phyloP scores from a whole-genome alignment of 495 filamentous ascomycete species.

The Aspergillus sclerotiicarbonarius region DNA sequence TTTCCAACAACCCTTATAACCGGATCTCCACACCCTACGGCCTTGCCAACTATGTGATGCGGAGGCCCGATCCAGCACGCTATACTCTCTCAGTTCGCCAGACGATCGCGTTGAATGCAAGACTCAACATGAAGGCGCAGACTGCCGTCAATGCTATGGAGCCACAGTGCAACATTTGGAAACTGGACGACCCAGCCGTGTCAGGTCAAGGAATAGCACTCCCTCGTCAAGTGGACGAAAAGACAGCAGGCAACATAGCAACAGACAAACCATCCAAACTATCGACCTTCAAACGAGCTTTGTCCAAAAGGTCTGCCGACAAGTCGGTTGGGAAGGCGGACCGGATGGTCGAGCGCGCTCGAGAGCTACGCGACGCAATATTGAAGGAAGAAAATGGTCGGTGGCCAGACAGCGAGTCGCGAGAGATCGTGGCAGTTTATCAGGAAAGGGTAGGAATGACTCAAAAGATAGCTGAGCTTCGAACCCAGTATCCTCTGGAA shows the following conservation, averaged over 20 bases:
- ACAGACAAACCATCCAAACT: background rate
- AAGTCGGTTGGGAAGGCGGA: background rate
- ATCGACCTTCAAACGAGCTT: background rate
- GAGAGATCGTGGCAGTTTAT: conserved; percentile 36
- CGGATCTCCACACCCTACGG: background rate
- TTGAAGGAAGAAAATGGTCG: conserved; percentile 39
- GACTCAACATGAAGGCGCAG: conserved; percentile 38
- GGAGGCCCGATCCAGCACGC: background rate
- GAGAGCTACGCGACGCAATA: conserved; percentile 32
- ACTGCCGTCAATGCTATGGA: conserved; percentile 34
- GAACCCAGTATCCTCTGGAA: conserved; percentile 35
- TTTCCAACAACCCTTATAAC: conserved; percentile 1
- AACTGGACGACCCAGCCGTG: conserved; percentile 4
- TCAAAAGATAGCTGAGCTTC: conserved; percentile 37
- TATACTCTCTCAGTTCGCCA: conserved; percentile 18
- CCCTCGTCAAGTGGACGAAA: background rate
- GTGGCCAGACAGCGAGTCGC: conserved; percentile 40
- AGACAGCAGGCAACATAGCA: background rate
- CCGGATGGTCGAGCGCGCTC: background rate
- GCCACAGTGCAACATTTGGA: conserved; percentile 42
- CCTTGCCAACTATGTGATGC: background rate
- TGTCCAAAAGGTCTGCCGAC: background rate
- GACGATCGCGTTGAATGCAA: conserved; percentile 28
- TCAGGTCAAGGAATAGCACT: no score
- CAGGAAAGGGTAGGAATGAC: conserved; percentile 43